Evolutionary conservation across 208 protist genomes (phyloP).

Genomic region (Leishmania major): DNA sequence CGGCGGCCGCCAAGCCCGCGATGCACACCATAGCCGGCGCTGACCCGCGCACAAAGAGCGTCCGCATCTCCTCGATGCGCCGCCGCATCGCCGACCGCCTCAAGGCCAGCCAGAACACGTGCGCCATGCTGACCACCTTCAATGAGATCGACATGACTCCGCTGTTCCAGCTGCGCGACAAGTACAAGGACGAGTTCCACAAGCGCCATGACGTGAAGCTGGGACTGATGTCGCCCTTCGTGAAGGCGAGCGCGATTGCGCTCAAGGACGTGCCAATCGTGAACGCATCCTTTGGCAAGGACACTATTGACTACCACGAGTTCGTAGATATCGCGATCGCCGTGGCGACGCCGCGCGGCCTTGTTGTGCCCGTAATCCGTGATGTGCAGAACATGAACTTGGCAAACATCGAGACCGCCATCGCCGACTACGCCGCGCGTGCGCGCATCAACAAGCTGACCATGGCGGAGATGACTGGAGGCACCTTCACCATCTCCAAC

Average conservation of each 20-base stretch:
- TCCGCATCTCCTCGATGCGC: slow-evolving; percentile 95
- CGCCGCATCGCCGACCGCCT: slow-evolving; percentile 96
- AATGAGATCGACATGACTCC: slow-evolving; percentile 98
- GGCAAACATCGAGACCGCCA: slow-evolving; percentile 96
- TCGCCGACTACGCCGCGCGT: slow-evolving; percentile 92
- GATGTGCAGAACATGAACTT: slow-evolving; percentile 96
- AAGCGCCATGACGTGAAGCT: slow-evolving; percentile 99
- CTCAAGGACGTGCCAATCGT: slow-evolving; percentile 96
- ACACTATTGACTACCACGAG: slow-evolving; percentile 98
- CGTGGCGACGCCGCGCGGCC: slow-evolving; percentile 96
- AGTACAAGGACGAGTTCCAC: slow-evolving; percentile 98
- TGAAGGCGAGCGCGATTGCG: slow-evolving; percentile 96
- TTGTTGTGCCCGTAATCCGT: slow-evolving; percentile 98
- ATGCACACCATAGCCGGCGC: slow-evolving; percentile 39
- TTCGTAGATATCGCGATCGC: slow-evolving; percentile 98
- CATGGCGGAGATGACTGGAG: slow-evolving; percentile 98
- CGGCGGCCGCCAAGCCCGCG: slow-evolving; percentile 34
- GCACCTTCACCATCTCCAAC: slow-evolving; percentile 99
- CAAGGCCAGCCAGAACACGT: slow-evolving; percentile 99
- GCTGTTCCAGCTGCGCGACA: slow-evolving; percentile 94
- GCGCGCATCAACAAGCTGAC: slow-evolving; percentile 93
- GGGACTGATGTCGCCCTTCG: slow-evolving; percentile 99
- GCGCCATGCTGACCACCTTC: slow-evolving; percentile 99
- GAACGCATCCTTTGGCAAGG: slow-evolving; percentile 96
- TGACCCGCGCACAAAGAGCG: slow-evolving; percentile 82